Percentiles rank a stretch among this genome's conserved stretches.
Conservation (phyloP, 306 rosid genomes). For the Ochetophila trinervis region DNA sequence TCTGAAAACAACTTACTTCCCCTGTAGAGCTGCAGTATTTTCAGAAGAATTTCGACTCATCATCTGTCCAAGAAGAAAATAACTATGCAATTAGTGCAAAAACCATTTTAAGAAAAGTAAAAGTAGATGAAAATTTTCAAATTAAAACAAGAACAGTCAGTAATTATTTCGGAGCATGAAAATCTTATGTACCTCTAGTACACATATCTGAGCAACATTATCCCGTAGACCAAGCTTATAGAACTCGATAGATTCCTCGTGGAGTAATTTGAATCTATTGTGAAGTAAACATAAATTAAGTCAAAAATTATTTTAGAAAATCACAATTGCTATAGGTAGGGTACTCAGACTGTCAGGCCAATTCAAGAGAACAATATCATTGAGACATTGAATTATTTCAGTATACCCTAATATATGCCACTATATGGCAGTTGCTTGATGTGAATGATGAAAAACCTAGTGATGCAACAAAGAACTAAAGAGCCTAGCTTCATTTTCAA, state of each 20-base stretch:
- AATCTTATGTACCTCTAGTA: conserved; percentile 62
- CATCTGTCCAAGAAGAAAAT: conserved; percentile 42
- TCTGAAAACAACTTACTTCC: conserved; percentile 48
- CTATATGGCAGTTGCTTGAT: background rate
- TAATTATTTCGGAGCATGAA: conserved; percentile 3
- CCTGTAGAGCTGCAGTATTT: conserved; percentile 32
- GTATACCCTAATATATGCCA: background rate
- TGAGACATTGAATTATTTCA: background rate
- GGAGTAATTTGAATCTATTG: conserved; percentile 66
- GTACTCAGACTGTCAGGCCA: background rate
- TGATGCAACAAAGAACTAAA: background rate
- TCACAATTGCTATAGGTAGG: background rate
- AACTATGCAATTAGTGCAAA: background rate
- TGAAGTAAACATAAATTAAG: conserved; percentile 5
- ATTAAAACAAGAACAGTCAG: background rate
- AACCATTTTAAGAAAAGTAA: conserved; percentile 5
- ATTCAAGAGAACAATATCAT: background rate
- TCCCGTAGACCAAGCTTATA: conserved; percentile 89
- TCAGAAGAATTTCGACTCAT: conserved; percentile 30
- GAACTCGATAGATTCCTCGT: conserved; percentile 82
- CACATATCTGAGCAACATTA: conserved; percentile 91
- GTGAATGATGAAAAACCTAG: background rate
- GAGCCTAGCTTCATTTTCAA: background rate
- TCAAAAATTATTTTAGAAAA: conserved; percentile 6
- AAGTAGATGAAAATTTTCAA: background rate